Conservation (phyloP, 2,329 filamentous ascomycete species). For the Cercospora berteroae region DNA sequence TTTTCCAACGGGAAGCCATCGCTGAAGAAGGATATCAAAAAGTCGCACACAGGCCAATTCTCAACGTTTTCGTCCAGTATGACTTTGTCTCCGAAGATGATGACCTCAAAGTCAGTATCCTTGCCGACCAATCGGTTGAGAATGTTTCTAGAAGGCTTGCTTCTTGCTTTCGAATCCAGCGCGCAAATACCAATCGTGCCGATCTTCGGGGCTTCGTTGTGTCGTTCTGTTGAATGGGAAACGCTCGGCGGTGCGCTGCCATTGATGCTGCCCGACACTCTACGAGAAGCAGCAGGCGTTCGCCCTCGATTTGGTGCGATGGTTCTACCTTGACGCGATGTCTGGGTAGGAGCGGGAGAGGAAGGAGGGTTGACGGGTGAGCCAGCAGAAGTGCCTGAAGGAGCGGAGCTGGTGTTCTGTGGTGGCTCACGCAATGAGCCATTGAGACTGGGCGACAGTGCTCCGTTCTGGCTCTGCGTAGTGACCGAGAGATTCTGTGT, state of each 20-base stretch:
- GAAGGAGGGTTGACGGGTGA: conserved; percentile 75
- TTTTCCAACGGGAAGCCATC: conserved; percentile 97
- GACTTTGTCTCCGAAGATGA: conserved; percentile 98
- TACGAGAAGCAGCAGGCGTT: conserved; percentile 60
- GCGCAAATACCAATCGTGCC: conserved; percentile 89
- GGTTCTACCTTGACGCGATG: conserved; percentile 27
- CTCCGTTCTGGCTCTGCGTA: conserved; percentile 46
- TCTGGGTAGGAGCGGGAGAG: conserved; percentile 24
- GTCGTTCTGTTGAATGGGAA: conserved; percentile 71
- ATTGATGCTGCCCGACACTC: conserved; percentile 58
- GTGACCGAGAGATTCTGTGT: conserved; percentile 46
- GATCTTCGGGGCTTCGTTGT: conserved; percentile 53
- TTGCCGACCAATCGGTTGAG: conserved; percentile 87
- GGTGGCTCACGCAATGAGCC: conserved; percentile 38
- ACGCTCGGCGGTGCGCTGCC: conserved; percentile 68
- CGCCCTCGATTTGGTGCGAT: conserved; percentile 40
- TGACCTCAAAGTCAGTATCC: conserved; percentile 90
- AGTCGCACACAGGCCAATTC: conserved; percentile 96
- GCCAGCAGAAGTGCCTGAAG: conserved; percentile 75
- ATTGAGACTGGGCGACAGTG: conserved; percentile 40
- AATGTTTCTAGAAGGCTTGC: conserved; percentile 95
- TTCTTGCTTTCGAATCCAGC: conserved; percentile 90
- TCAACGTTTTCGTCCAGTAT: conserved; percentile 95
- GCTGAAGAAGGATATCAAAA: conserved; percentile 96
- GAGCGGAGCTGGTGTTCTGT: conserved; percentile 35